Percentiles rank a stretch among this genome's conserved stretches.
These are phyloP conservation scores for Nymphaea colorata DNA, from an alignment of 164 flowering plant species.

Conservation along the genomic window DNA sequence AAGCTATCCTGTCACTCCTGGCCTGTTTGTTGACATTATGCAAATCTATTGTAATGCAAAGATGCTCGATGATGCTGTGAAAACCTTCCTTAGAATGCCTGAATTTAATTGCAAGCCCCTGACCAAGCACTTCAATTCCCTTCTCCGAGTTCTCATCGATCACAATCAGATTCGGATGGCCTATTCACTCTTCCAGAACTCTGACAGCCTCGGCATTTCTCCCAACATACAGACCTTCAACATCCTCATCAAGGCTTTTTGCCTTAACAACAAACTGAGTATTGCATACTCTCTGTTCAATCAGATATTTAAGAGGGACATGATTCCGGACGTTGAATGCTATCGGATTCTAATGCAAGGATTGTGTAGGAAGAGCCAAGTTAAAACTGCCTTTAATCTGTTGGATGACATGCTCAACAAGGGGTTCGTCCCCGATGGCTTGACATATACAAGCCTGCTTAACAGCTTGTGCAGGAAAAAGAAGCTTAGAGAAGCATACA, in stretches of 20 bases:
- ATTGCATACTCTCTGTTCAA: slow-evolving; percentile 64
- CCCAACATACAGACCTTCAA: slow-evolving; percentile 56
- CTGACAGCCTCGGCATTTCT: slow-evolving; percentile 29
- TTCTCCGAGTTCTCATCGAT: slow-evolving; percentile 43
- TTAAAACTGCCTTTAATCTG: slow-evolving; percentile 51
- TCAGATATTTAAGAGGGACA: slow-evolving; percentile 63
- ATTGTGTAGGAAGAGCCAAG: slow-evolving; percentile 78
- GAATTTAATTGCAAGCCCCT: slow-evolving; percentile 46
- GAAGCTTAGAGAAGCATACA: slow-evolving; percentile 81
- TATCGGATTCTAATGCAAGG: slow-evolving; percentile 83
- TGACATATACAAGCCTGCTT: slow-evolving; percentile 65
- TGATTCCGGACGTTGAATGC: slow-evolving; percentile 59
- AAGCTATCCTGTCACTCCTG: slow-evolving; percentile 25
- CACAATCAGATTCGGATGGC: slow-evolving; percentile 35
- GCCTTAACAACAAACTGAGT: slow-evolving; percentile 45
- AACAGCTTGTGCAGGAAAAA: slow-evolving; percentile 93
- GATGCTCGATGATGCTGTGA: slow-evolving; percentile 44
- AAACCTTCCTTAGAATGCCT: slow-evolving; percentile 46
- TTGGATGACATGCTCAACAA: slow-evolving; percentile 91
- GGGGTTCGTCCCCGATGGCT: slow-evolving; percentile 77
- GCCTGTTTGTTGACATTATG: slow-evolving; percentile 44
- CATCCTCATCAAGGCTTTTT: slow-evolving; percentile 69
- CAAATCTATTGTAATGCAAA: slow-evolving; percentile 51
- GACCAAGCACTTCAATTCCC: slow-evolving; percentile 46
- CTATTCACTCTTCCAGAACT: slow-evolving; percentile 48